Evolutionary conservation across 257 asterid genomes (phyloP), one percentile per base, ranked within the genome.

Genomic region (Scutellaria barbata): DNA sequence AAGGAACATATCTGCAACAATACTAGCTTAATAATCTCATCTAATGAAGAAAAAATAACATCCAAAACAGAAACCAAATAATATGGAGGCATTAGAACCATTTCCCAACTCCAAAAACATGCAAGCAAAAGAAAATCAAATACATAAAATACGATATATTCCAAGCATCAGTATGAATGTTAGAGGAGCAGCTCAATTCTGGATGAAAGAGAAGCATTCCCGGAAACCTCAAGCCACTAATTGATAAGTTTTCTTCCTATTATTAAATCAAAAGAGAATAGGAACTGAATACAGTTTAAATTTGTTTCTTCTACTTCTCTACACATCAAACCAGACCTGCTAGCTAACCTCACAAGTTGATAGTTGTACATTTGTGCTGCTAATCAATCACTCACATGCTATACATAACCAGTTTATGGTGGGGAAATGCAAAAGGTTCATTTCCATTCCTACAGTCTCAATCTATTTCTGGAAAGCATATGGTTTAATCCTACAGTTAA

Each of bases 1-100:
- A 69, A 95, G 95, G 72, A 95, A 95, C 97, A 95, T 89, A 84
- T 92, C 98, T 95, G 89, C 82, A 80, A 35, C 56, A 22, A 68
- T 62, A 66, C 13, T 63, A 73, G 40, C 56, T 64, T 51, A 66
- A 30, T 22, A 30, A 30, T 30, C 35, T 66, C 62, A 77, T 48
- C 71, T 50, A 69, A 47, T 25, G 53, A 60, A 43, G 48, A 17
- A 45, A 41, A 68, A 39, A 55, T 20, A 47, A 43, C 52, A 62
- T 46, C 64, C 18, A 33, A 12, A 47, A 62, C 18, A 56, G 65
- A 55, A 66, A 68, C 57, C 25, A 59, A 61, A 46, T 37, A 39
- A 35, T 33, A 56, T n/a, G 30, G 35, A 48, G 58, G 64, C n/a
- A 64, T 58, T 35, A 17, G 59, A 61, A 14, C 8, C 62, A 3